Base-by-base conservation (phyloP, 2,329 filamentous ascomycete genomes). In the Xylaria sp. region DNA sequence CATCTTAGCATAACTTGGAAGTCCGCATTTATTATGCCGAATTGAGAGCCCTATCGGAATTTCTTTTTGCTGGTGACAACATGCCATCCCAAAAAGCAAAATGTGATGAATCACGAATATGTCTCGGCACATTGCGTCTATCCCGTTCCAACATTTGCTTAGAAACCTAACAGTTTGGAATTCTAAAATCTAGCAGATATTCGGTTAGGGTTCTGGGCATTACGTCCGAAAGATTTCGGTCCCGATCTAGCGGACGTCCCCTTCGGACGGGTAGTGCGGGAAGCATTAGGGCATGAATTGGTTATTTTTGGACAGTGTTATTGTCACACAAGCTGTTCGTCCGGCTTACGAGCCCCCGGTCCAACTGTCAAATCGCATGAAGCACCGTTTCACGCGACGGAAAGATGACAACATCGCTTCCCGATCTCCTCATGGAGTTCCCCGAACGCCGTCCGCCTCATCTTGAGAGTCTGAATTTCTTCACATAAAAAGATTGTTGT, bases 241-340 rank as follows among this genome's bases (percentile, higher is more conserved):
- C 48, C 61, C 60, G 51, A 58, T 40, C 42, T 15, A 17, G 54
- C 64, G 68, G 68, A 70, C 31, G 61, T 65, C 65, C 65, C 67
- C 67, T 62, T 60, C 60, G 67, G 67, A 69, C 49, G 65, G 51
- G 46, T 62, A 42, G 28, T 46, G 10, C 61, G 31, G 17, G 60
- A 49, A 23, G 33, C 23, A 53, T 59, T 9, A 26, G 53, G 54
- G 56, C n/a, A 46, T 65, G 38, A 40, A 42, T 23, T 53, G 13
- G 15, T 48, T 69, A 69, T 69, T 67, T 65, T 65, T 65, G 60
- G 65, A 26, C 57, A 59, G 53, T 26, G 67, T 28, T 64, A 38
- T 46, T 62, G 31, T 46, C 36, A 67, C 42, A 67, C 57, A 58
- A 51, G 56, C 11, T 60, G 48, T 63, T 53, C 38, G 31, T 49